A percentile compares a stretch with the other conserved stretches of the same genome.
Evolutionary conservation across 148 eudicot species (phyloP).

Genomic region (Cornus florida): DNA sequence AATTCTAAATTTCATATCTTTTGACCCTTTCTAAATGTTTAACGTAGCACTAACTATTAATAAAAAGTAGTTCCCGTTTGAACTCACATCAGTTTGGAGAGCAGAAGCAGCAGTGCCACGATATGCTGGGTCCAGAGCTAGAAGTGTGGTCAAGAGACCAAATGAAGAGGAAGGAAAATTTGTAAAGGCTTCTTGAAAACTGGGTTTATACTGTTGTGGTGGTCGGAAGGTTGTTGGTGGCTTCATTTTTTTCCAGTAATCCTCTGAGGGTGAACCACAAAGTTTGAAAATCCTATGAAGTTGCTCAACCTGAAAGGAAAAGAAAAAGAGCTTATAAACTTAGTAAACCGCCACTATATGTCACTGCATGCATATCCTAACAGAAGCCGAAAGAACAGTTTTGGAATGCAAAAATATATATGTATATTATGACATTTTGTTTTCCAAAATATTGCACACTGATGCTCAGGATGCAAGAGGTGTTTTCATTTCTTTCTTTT

Average conservation of each 20-base stretch:
- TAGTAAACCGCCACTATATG: background rate
- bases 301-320: constrained; percentile 39
- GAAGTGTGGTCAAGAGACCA: constrained; percentile 33
- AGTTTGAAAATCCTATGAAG: constrained; percentile 56
- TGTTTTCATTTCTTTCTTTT: background rate
- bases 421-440: too few relatives aligned
- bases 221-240: constrained; percentile 45
- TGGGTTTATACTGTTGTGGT: constrained; percentile 34
- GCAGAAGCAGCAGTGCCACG: constrained; percentile 51
- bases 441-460: too few relatives aligned
- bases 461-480: too few relatives aligned
- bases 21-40: too few relatives aligned
- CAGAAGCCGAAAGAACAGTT: background rate
- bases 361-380: background rate
- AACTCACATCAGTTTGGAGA: constrained; percentile 44
- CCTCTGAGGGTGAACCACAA: constrained; percentile 49
- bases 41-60: background rate
- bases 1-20: too few relatives aligned
- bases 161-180: constrained; percentile 34
- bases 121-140: constrained; percentile 35
- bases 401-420: background rate
- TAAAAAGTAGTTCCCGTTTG: background rate
- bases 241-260: constrained; percentile 48
- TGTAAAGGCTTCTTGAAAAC: constrained; percentile 32
- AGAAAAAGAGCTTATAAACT: background rate